Conservation (phyloP, 2,329 filamentous ascomycete genomes). For the Claviceps sp. region DNA sequence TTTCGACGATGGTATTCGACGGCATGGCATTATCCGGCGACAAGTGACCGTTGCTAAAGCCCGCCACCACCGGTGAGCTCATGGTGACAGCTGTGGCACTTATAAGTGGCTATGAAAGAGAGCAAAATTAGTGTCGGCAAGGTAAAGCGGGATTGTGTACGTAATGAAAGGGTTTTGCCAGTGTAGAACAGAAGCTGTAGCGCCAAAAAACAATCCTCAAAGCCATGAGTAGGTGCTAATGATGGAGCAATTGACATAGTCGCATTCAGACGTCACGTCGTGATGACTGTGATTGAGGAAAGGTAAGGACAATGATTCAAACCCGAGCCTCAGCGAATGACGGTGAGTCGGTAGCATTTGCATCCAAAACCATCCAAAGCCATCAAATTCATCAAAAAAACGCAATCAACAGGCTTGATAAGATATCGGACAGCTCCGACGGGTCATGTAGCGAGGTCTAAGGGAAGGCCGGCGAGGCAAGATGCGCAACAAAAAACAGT, state of each 20-base stretch:
- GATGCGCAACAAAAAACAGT: constrained; percentile 19
- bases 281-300: constrained; percentile 33
- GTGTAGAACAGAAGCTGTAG: constrained; percentile 16
- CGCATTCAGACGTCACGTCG: constrained; percentile 29
- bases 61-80: constrained; percentile 47
- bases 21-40: constrained; percentile 37
- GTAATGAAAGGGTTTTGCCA: constrained; percentile 10
- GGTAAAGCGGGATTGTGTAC: constrained; percentile 3
- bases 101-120: constrained; percentile 33
- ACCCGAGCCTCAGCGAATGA: constrained; percentile 12
- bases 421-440: constrained; percentile 17
- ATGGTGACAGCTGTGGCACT: constrained; percentile 49
- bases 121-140: constrained; percentile 24
- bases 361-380: constrained; percentile 20
- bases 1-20: constrained; percentile 24
- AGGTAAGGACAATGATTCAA: constrained; percentile 30
- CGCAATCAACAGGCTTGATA: constrained; percentile 13
- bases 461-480: constrained; percentile 22
- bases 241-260: constrained; percentile 25
- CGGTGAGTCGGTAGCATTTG: constrained; percentile 11
- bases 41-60: constrained; percentile 53
- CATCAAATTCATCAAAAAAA: constrained; percentile 23
- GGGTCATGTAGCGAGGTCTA: constrained; percentile 19
- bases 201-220: constrained; percentile 9
- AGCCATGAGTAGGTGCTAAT: constrained; percentile 11